phyloP scores from a whole-genome alignment of 2,329 filamentous ascomycete genomes.

The Arthrobotrys pseudoclavata region DNA sequence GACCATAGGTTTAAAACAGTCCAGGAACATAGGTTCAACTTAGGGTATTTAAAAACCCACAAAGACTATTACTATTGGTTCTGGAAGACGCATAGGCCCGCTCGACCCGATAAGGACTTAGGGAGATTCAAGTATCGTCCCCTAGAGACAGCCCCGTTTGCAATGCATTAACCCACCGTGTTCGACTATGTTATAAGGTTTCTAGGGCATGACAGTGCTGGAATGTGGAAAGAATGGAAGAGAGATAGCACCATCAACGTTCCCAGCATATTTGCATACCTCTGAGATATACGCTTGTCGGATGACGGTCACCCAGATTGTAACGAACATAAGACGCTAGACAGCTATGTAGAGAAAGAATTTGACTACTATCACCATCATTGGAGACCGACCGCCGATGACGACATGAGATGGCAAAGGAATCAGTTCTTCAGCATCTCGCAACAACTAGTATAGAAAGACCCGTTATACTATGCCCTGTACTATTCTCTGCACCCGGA shows the following conservation, averaged over 20 bases:
- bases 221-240: background rate
- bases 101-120: background rate
- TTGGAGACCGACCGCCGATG: background rate
- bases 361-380: slow-evolving; percentile 1
- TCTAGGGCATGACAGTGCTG: background rate
- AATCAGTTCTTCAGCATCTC: slow-evolving; percentile 1
- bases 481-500: background rate
- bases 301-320: background rate
- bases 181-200: background rate
- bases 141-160: no score
- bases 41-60: background rate
- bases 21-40: background rate
- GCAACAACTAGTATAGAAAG: background rate
- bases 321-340: background rate
- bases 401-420: background rate
- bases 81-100: background rate
- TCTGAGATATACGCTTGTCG: background rate
- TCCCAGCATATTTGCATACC: background rate
- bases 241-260: background rate
- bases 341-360: background rate
- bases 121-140: background rate
- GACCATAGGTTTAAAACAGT: background rate
- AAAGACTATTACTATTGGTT: background rate
- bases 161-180: background rate
- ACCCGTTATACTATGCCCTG: background rate